Conservation (phyloP, 2,329 filamentous ascomycete species). For the Phaeophleospora eucalypticola region DNA sequence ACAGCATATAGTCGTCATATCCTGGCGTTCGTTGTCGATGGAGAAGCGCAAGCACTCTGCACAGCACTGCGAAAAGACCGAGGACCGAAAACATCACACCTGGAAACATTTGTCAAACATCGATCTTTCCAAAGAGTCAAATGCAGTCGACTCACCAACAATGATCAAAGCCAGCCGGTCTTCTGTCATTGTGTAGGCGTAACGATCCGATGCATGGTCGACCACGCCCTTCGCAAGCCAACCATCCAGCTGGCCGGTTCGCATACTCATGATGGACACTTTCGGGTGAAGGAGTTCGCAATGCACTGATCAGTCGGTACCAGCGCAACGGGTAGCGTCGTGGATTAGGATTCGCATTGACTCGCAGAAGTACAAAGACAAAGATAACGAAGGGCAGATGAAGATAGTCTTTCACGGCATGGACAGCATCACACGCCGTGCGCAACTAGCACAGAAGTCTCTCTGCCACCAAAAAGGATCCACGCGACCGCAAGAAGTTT, state of each 20-base stretch:
- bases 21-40: slow-evolving; percentile 17
- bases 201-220: background rate
- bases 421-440: too few relatives aligned
- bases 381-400: background rate
- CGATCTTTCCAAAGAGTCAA: background rate
- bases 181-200: slow-evolving; percentile 5
- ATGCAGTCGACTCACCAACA: slow-evolving; percentile 2
- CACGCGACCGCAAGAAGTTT: too few relatives aligned
- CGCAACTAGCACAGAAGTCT: too few relatives aligned
- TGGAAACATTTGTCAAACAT: slow-evolving; percentile 1
- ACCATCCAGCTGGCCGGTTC: background rate
- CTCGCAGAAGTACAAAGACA: background rate
- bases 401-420: background rate
- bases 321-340: background rate
- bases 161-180: slow-evolving; percentile 8
- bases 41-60: slow-evolving; percentile 16
- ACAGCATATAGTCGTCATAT: slow-evolving; percentile 22
- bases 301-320: background rate
- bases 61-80: slow-evolving; percentile 18
- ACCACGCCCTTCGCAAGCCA: background rate
- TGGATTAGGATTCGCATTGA: background rate
- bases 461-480: too few relatives aligned
- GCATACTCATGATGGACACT: background rate
- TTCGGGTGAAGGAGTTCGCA: background rate
- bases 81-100: slow-evolving; percentile 17